A percentile compares a stretch with the other conserved stretches of the same genome.
Conservation (phyloP, 768 basidiomycete genomes). For the Rhodotorula babjevae region DNA sequence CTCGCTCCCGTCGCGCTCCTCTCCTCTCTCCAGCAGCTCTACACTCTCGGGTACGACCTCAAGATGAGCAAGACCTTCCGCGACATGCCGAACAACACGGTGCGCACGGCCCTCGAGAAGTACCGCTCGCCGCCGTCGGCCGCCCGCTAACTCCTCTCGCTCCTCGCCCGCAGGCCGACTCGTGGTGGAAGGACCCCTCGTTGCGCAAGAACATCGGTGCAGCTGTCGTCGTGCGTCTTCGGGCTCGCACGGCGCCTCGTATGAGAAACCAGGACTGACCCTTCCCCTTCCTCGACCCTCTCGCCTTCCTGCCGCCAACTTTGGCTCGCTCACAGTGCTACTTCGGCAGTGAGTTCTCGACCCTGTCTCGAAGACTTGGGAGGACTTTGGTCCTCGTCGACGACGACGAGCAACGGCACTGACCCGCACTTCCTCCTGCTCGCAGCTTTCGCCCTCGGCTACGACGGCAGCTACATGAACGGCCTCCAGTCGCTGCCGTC, state of each 20-base stretch:
- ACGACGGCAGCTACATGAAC: neutral
- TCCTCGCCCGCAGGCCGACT: neutral
- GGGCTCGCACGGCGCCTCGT: no score
- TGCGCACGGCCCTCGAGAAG: neutral
- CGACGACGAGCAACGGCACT: no score
- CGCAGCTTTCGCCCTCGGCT: neutral
- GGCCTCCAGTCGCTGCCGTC: conserved; percentile 38
- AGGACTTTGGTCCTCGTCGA: no score
- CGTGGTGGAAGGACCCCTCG: conserved; percentile 14
- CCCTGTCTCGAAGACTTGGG: no score
- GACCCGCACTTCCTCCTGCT: no score
- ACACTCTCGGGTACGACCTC: neutral
- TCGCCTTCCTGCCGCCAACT: neutral
- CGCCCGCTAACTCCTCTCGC: neutral
- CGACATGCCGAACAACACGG: neutral
- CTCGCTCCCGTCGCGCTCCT: neutral
- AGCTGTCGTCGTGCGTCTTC: neutral
- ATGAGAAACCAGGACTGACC: neutral
- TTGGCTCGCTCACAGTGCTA: neutral
- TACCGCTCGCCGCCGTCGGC: neutral
- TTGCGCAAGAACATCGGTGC: neutral
- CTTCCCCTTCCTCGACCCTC: neutral
- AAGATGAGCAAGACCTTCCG: neutral
- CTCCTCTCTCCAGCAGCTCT: no score
- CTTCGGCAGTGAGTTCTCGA: neutral